phyloP scores from a whole-genome alignment of 495 filamentous ascomycete genomes.

The Penicillium steckii region DNA sequence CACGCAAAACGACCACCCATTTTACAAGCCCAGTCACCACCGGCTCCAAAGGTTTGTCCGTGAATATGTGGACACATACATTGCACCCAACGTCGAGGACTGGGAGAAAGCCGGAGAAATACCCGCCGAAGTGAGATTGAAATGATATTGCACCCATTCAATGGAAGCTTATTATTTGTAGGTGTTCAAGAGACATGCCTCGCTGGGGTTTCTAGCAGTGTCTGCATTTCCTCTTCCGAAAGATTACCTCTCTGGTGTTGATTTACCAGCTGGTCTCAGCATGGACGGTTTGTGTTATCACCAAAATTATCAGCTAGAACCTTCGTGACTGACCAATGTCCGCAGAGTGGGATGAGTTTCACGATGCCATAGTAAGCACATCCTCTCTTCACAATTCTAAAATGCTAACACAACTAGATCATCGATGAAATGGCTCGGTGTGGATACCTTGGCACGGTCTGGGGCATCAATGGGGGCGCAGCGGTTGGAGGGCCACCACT shows the following conservation, averaged over 20 bases:
- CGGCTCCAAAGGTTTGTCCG: constrained; percentile 62
- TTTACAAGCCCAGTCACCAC: constrained; percentile 66
- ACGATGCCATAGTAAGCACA: neutral
- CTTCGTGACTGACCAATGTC: neutral
- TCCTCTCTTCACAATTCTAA: neutral
- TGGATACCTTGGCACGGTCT: constrained; percentile 12
- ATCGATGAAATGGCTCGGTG: constrained; percentile 18
- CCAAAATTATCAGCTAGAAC: too few species aligned
- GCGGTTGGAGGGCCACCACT: constrained; percentile 14
- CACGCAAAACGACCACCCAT: constrained; percentile 39
- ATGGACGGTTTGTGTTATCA: constrained; percentile 10
- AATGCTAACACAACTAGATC: constrained; percentile 3
- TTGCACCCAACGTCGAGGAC: constrained; percentile 64
- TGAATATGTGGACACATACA: constrained; percentile 59
- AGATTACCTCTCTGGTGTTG: constrained; percentile 10
- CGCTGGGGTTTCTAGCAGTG: constrained; percentile 13
- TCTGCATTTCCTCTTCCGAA: constrained; percentile 14
- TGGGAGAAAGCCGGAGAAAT: constrained; percentile 45
- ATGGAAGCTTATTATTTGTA: neutral
- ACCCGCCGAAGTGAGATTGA: constrained; percentile 1
- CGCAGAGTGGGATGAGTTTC: neutral
- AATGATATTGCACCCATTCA: neutral
- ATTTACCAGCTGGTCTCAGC: constrained; percentile 11
- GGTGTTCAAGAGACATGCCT: constrained; percentile 14
- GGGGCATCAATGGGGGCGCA: constrained; percentile 18